Percentiles rank a stretch among this genome's conserved stretches.
Conservation (phyloP, 257 asterid genomes). For the Apocynum venetum region DNA sequence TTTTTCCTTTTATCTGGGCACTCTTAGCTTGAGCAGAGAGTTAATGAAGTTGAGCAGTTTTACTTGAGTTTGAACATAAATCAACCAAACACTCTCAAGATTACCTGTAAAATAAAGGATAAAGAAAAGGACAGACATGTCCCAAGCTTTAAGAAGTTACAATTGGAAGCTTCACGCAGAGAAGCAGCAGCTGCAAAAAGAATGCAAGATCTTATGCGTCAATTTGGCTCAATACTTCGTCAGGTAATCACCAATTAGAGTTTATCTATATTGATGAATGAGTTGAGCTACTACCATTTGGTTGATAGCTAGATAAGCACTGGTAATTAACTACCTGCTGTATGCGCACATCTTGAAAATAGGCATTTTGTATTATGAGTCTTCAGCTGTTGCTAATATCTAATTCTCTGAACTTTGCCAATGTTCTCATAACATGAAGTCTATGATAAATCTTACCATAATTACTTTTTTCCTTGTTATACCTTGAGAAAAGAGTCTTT, state of each 20-base stretch:
- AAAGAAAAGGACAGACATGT: constrained; percentile 67
- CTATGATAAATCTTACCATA: background rate
- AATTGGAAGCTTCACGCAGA: constrained; percentile 87
- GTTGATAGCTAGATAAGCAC: background rate
- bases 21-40: constrained; percentile 72
- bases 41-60: constrained; percentile 62
- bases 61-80: constrained; percentile 37
- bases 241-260: constrained; percentile 44
- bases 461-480: background rate
- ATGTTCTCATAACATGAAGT: background rate
- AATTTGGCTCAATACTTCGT: constrained; percentile 79
- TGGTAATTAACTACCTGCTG: background rate
- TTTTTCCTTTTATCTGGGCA: constrained; percentile 10
- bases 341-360: background rate
- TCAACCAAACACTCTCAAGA: constrained; percentile 40
- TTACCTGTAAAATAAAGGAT: constrained; percentile 37
- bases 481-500: background rate
- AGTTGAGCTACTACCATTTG: constrained; percentile 12
- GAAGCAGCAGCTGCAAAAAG: constrained; percentile 88
- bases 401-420: background rate
- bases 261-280: constrained; percentile 13
- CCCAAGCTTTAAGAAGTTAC: constrained; percentile 79
- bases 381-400: background rate
- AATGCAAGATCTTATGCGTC: constrained; percentile 98
- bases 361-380: background rate